Evolutionary conservation across 106 monocot species (phyloP).

Genomic region (Apostasia shenzhenica): DNA sequence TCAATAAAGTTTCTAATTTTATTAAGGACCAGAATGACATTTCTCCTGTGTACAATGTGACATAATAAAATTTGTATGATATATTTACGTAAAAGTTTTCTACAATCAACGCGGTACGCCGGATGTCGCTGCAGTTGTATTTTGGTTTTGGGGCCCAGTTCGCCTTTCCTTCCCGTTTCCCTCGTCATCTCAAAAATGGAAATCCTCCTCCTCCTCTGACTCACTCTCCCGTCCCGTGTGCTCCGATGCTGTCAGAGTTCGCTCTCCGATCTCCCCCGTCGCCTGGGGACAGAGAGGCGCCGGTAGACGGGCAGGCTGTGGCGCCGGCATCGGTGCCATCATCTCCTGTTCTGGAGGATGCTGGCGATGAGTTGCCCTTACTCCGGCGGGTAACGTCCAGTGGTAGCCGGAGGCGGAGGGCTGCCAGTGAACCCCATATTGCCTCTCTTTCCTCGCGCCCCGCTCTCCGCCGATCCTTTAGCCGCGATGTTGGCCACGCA

Average conservation of each 20-base stretch:
- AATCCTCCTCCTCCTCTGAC: too few species aligned
- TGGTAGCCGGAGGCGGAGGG: constrained; percentile 20
- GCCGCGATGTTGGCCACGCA: constrained; percentile 66
- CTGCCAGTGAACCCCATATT: constrained; percentile 17
- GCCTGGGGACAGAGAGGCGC: background rate
- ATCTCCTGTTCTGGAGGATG: background rate
- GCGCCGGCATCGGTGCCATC: background rate
- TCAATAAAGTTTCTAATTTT: too few species aligned
- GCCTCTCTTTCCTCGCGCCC: background rate
- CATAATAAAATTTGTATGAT: too few species aligned
- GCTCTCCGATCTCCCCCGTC: background rate
- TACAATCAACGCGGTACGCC: too few species aligned
- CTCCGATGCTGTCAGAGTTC: background rate
- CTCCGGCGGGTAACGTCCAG: background rate
- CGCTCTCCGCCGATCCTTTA: constrained; percentile 32
- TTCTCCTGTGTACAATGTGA: too few species aligned
- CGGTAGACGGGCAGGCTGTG: background rate
- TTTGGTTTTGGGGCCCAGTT: too few species aligned
- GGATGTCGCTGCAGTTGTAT: too few species aligned
- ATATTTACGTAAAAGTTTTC: too few species aligned
- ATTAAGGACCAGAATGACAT: too few species aligned
- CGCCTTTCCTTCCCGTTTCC: too few species aligned
- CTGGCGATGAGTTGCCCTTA: background rate
- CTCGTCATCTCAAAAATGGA: too few species aligned
- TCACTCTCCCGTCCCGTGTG: too few species aligned